Base-by-base conservation (phyloP, 768 basidiomycete species). In the Suillus spraguei region DNA sequence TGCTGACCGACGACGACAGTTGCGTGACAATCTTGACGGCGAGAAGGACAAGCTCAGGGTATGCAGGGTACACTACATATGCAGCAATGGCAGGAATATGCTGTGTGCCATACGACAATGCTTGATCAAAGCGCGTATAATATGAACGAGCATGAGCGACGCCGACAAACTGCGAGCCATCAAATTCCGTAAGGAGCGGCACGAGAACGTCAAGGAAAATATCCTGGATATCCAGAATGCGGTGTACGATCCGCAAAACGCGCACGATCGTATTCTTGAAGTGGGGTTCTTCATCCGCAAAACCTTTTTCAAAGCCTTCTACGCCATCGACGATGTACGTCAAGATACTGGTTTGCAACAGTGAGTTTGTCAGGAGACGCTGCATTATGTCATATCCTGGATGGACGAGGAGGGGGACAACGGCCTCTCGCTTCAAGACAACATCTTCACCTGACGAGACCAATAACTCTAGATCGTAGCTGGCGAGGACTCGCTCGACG, bases 341-440 rank as follows among this genome's bases (percentile, higher is more conserved):
- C 56, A 97, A 80, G 47, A 98, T 81, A 53, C 82, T 87, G 4
- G 83, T 75, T 72, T 95, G 94, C 4, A 98, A 80, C 0, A 85
- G 80, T 0, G 90, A 86, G 54, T 84, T 85, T 17, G 89, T 89
- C 56, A 98, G 79, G 16, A 98, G 69, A 5, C 93, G 87, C 50
- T 89, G 85, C 77, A 95, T 85, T 61, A 97, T 78, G 61, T 95
- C 91, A 71, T 92, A 94, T 0, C 95, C 97, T 3, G 97, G 95
- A 70, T 97, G 94, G 2, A 85, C 71, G 11, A 90, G 80, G 36
- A 87, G 80, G 22, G 84, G 83, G 24, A 85, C 68, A 17, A 94
- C 74, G 0, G 74, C 70, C 35, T 91, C 89, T 41, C 77, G 75
- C 63, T 81, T 87, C 32, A 82, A 71, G 20, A 80, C 70, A 6